A percentile compares a stretch with the other conserved stretches of the same genome.
Evolutionary conservation across 2,329 filamentous ascomycete species (phyloP).

Genomic region (Xenosphaeropsis pyriputrescens): DNA sequence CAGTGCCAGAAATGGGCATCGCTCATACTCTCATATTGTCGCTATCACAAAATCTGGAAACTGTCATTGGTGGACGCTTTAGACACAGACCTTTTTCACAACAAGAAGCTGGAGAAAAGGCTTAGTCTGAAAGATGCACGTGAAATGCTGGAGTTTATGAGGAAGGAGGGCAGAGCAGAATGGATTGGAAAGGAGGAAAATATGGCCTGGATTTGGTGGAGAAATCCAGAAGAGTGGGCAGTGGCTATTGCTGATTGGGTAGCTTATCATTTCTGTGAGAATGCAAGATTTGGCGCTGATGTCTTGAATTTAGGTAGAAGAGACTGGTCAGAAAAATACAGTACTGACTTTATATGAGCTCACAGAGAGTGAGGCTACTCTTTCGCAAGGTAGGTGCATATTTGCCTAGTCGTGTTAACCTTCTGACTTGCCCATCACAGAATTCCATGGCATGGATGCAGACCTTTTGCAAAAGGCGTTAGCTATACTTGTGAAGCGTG

Average conservation of each 20-base stretch:
- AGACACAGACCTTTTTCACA: slow-evolving; percentile 42
- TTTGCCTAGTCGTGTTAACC: background rate
- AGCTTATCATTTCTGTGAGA: no score
- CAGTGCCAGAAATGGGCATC: slow-evolving; percentile 78
- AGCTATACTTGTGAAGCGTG: slow-evolving; percentile 69
- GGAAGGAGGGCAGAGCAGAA: slow-evolving; percentile 46
- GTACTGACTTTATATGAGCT: slow-evolving; percentile 92
- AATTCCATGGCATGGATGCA: slow-evolving; percentile 79
- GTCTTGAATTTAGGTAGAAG: slow-evolving; percentile 38
- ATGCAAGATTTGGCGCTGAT: slow-evolving; percentile 1
- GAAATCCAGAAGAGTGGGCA: slow-evolving; percentile 83
- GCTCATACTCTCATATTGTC: slow-evolving; percentile 73
- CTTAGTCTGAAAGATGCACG: slow-evolving; percentile 34
- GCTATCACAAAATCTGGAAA: slow-evolving; percentile 56
- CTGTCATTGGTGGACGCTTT: slow-evolving; percentile 51
- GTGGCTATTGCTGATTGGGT: slow-evolving; percentile 59
- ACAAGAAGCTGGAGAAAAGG: slow-evolving; percentile 35
- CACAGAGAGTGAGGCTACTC: slow-evolving; percentile 68
- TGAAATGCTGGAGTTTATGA: slow-evolving; percentile 45
- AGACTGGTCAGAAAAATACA: slow-evolving; percentile 73
- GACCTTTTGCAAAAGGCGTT: slow-evolving; percentile 71
- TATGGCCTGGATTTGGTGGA: slow-evolving; percentile 69
- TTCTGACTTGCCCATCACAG: slow-evolving; percentile 22
- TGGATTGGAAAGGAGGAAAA: slow-evolving; percentile 41
- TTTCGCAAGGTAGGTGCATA: slow-evolving; percentile 41